Base-by-base conservation (phyloP, 768 basidiomycete genomes). In the Agrocybe praecox region DNA sequence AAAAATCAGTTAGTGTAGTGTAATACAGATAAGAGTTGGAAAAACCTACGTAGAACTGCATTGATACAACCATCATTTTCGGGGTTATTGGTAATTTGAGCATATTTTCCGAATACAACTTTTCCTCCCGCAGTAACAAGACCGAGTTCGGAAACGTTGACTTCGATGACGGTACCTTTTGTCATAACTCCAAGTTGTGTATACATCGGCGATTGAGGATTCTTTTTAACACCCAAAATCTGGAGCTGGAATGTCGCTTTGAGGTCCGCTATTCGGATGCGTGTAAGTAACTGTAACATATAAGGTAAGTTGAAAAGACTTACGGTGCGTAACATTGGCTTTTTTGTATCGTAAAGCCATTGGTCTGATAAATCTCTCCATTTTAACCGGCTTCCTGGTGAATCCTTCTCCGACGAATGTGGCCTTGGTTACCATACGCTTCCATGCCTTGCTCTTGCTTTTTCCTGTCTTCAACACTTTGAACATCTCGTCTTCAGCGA, bases 401-500 rank as follows among this genome's bases (percentile, higher is more conserved):
- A 98, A 99, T 17, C 93, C 90, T 71, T 98, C 95, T 5, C 96
- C 96, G 29, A 99, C 97, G 67, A 98, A 99, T 9, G 97, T 99
- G 29, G 97, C 97, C 75, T 99, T 99, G 54, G 94, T 97, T 58
- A 99, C 92, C 95, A 98, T 98, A 63, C 95, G 86, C 78, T 99
- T 99, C 97, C 97, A 99, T 17, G 91, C 83, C 75, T 98, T 99
- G 67, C 84, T 87, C 76, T 94, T 97, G 69, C 84, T 90, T 79
- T 98, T 98, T 53, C 97, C 97, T 1, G 96, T 95, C 80, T 94
- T 93, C 81, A 99, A 79, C 26, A 99, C 97, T 80, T 96, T 98
- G 82, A 99, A 99, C 91, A 95, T 97, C 80, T 99, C 97, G 66
- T 98, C 97, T 73, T 99, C 97, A 15, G 96, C 96, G 64, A 99